Evolutionary conservation across 2,329 filamentous ascomycete species (phyloP).

Genomic region (Colletotrichum plurivorum): DNA sequence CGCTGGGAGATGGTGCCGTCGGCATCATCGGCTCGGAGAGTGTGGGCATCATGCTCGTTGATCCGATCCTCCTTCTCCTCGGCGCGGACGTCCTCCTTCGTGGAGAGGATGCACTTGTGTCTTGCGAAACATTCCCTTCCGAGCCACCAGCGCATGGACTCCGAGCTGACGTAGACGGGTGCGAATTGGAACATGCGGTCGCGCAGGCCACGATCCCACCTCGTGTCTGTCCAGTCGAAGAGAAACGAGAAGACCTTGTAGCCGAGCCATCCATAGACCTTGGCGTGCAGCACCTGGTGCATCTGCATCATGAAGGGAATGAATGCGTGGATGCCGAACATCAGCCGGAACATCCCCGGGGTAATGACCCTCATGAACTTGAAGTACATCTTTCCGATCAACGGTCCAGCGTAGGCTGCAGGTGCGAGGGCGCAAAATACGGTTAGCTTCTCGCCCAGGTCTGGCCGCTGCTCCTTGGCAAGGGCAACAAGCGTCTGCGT

Average conservation of each 20-base stretch:
- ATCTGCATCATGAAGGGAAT: constrained; percentile 95
- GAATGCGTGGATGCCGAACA: constrained; percentile 94
- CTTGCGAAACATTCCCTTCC: constrained; percentile 84
- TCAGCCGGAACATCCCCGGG: constrained; percentile 80
- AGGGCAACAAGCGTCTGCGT: constrained; percentile 90
- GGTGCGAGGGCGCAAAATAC: constrained; percentile 94
- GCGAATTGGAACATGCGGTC: constrained; percentile 93
- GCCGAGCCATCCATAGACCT: constrained; percentile 83
- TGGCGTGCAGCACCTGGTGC: constrained; percentile 75
- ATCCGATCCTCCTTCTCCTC: constrained; percentile 74
- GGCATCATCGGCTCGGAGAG: constrained; percentile 52
- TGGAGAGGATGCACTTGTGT: constrained; percentile 90
- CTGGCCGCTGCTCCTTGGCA: constrained; percentile 90
- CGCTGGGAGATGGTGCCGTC: constrained; percentile 39
- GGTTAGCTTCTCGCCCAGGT: constrained; percentile 84
- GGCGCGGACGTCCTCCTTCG: constrained; percentile 75
- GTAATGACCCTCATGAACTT: constrained; percentile 90
- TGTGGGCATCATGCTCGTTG: constrained; percentile 45
- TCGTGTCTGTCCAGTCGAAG: constrained; percentile 87
- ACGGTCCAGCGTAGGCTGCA: constrained; percentile 88
- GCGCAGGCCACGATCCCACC: constrained; percentile 86
- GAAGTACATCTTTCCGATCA: constrained; percentile 91
- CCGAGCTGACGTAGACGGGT: constrained; percentile 89
- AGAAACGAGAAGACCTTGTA: constrained; percentile 92
- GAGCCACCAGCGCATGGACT: constrained; percentile 97